phyloP scores from a whole-genome alignment of 2,329 filamentous ascomycete genomes.

The Aspergillus sp. region DNA sequence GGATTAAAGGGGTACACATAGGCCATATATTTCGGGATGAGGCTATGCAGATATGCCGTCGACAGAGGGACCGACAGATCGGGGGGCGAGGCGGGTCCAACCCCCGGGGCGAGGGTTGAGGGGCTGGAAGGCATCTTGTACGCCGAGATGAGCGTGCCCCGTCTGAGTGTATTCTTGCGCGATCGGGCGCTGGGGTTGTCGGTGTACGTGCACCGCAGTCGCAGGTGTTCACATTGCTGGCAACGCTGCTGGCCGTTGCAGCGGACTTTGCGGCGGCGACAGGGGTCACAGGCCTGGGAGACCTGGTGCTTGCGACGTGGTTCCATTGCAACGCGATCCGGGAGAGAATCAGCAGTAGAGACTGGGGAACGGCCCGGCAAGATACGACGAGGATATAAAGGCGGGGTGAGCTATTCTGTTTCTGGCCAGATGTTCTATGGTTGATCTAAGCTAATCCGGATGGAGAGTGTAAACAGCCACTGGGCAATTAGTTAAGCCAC shows the following conservation, averaged over 20 bases:
- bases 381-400: neutral
- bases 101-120: neutral
- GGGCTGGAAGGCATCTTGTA: constrained; percentile 25
- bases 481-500: constrained; percentile 2
- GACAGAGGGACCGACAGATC: constrained; percentile 8
- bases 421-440: neutral
- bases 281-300: constrained; percentile 45
- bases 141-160: constrained; percentile 43
- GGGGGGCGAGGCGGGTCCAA: neutral
- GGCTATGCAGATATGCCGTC: constrained; percentile 35
- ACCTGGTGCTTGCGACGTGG: constrained; percentile 8
- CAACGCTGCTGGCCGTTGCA: constrained; percentile 49
- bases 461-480: neutral
- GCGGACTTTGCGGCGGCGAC: constrained; percentile 47
- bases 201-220: constrained; percentile 47
- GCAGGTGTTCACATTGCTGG: constrained; percentile 44
- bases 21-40: constrained; percentile 45
- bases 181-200: constrained; percentile 29
- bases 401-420: neutral
- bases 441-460: neutral
- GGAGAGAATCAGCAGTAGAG: neutral
- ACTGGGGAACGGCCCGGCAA: neutral
- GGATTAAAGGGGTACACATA: constrained; percentile 50
- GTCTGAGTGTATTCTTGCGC: constrained; percentile 36
- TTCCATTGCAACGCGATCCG: neutral